Percentiles rank a stretch among this genome's conserved stretches.
These are phyloP conservation scores for Beauveria sp. DNA, from an alignment of 2,329 filamentous ascomycete species.

Conservation along the genomic window DNA sequence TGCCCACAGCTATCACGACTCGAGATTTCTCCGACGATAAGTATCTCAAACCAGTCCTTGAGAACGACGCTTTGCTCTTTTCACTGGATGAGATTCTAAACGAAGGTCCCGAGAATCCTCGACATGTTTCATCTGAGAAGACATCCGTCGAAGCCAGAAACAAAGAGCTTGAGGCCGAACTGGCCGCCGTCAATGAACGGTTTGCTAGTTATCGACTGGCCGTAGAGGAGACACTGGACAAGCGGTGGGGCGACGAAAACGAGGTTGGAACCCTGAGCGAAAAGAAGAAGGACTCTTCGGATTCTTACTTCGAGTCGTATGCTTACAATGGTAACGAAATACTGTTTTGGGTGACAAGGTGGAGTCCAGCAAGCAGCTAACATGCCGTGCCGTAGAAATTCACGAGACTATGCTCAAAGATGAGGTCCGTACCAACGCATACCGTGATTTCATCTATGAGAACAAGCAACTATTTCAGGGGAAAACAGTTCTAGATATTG, in stretches of 20 bases:
- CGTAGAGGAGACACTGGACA: conserved; percentile 59
- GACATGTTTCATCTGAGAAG: conserved; percentile 9
- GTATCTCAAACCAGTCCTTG: conserved; percentile 75
- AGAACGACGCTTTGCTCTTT: conserved; percentile 85
- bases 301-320: conserved; percentile 55
- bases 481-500: conserved; percentile 85
- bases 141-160: conserved; percentile 38
- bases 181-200: conserved; percentile 51
- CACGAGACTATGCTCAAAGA: conserved; percentile 97
- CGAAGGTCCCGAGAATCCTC: conserved; percentile 33
- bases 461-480: conserved; percentile 82
- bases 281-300: conserved; percentile 26
- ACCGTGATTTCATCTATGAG: conserved; percentile 89
- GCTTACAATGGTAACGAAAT: conserved; percentile 44
- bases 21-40: conserved; percentile 66
- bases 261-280: conserved; percentile 25
- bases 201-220: conserved; percentile 59
- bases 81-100: conserved; percentile 68
- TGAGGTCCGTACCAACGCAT: conserved; percentile 77
- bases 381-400: conserved; percentile 57
- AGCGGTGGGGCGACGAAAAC: conserved; percentile 53
- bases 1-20: conserved; percentile 52
- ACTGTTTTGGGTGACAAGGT: neutral
- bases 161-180: conserved; percentile 50
- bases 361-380: neutral